Evolutionary conservation across 176 grass and related monocot species (phyloP).

Genomic region (Aegilops umbellulata): DNA sequence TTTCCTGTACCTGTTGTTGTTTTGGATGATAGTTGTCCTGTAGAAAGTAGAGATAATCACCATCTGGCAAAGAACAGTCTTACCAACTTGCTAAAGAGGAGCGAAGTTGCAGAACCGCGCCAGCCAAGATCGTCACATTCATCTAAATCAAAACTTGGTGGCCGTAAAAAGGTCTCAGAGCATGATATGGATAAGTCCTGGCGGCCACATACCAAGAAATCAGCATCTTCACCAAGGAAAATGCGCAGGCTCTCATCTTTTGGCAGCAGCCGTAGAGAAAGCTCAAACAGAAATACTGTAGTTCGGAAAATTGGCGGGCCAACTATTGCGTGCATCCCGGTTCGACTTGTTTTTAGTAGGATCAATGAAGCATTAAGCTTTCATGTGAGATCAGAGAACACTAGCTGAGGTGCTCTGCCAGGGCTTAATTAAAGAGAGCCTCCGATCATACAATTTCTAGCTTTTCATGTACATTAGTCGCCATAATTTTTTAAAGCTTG

Average conservation of each 20-base stretch:
- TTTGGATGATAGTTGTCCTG: constrained; percentile 55
- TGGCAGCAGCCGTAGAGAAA: constrained; percentile 49
- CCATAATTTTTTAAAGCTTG: constrained; percentile 23
- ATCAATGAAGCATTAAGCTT: constrained; percentile 88
- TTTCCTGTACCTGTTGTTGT: constrained; percentile 64
- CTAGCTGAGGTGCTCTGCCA: constrained; percentile 29
- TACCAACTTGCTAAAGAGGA: constrained; percentile 52
- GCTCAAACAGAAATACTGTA: constrained; percentile 46
- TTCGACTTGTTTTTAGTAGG: constrained; percentile 97
- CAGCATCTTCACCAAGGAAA: constrained; percentile 79
- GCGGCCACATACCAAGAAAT: constrained; percentile 64
- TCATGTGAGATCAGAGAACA: constrained; percentile 57
- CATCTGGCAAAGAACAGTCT: constrained; percentile 41
- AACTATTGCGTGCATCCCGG: constrained; percentile 69
- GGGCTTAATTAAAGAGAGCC: constrained; percentile 3
- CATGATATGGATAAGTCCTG: constrained; percentile 55
- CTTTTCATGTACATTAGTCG: constrained; percentile 50
- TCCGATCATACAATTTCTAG: constrained; percentile 30
- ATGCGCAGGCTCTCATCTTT: constrained; percentile 96
- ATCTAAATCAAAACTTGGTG: constrained; percentile 34
- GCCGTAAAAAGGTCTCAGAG: constrained; percentile 29
- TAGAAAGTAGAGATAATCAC: constrained; percentile 33
- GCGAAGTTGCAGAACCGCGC: constrained; percentile 23
- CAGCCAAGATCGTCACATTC: constrained; percentile 44
- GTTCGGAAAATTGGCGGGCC: constrained; percentile 57